A percentile compares a stretch with the other conserved stretches of the same genome.
These are phyloP conservation scores for Ustilago esculenta DNA, from an alignment of 1,284 basidiomycete species.

Conservation along the genomic window DNA sequence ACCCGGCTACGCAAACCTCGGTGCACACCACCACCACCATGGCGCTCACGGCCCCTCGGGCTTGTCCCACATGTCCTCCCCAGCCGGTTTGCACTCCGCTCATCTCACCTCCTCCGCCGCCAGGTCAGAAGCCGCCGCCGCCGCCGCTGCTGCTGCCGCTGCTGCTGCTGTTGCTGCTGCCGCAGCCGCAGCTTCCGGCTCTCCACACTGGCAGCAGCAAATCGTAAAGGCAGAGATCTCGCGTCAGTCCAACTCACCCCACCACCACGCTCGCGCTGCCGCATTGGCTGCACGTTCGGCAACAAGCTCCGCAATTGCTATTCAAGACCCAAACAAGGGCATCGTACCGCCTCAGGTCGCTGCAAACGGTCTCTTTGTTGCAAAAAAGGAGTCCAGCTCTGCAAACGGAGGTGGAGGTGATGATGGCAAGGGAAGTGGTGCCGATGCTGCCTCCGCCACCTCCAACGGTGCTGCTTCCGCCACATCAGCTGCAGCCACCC, in stretches of 20 bases:
- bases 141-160: too few relatives aligned
- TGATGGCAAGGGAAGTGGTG: slow-evolving; percentile 24
- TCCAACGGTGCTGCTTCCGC: slow-evolving; percentile 18
- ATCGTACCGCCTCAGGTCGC: slow-evolving; percentile 60
- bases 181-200: slow-evolving; percentile 35
- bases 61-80: slow-evolving; percentile 52
- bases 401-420: slow-evolving; percentile 43
- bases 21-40: slow-evolving; percentile 50
- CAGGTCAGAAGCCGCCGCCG: slow-evolving; percentile 27
- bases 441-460: slow-evolving; percentile 13
- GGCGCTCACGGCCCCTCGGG: slow-evolving; percentile 48
- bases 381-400: slow-evolving; percentile 43
- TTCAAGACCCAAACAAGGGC: slow-evolving; percentile 69
- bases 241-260: slow-evolving; percentile 70
- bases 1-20: slow-evolving; percentile 48
- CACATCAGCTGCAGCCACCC: slow-evolving; percentile 6
- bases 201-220: slow-evolving; percentile 65
- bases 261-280: slow-evolving; percentile 72
- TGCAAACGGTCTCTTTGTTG: slow-evolving; percentile 68
- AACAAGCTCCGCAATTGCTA: slow-evolving; percentile 69
- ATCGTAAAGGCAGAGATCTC: slow-evolving; percentile 68
- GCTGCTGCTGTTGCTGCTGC: too few relatives aligned
- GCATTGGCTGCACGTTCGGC: slow-evolving; percentile 71
- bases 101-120: slow-evolving; percentile 36
- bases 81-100: slow-evolving; percentile 47